These are phyloP conservation scores for Aspergillus terreus DNA, from an alignment of 2,329 filamentous ascomycete genomes.

Conservation along the genomic window DNA sequence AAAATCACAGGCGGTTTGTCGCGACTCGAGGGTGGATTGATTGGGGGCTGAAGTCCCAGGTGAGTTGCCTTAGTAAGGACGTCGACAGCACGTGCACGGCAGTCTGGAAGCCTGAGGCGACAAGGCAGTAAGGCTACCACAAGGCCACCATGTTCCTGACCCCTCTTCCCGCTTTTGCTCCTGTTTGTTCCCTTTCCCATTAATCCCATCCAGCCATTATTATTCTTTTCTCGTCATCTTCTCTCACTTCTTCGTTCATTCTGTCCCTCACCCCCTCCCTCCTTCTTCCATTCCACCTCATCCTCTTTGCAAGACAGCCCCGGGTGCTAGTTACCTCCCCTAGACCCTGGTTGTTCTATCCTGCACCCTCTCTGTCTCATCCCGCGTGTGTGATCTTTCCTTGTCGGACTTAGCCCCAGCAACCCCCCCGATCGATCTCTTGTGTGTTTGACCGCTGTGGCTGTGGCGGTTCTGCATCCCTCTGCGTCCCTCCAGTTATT, in stretches of 20 bases:
- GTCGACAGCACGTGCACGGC: neutral
- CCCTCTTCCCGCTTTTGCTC: constrained; percentile 16
- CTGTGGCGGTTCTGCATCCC: constrained; percentile 23
- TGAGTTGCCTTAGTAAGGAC: constrained; percentile 6
- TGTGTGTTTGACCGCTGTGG: constrained; percentile 21
- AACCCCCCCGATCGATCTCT: neutral
- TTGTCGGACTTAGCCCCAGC: neutral
- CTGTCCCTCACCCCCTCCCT: constrained; percentile 2
- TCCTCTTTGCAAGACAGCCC: neutral
- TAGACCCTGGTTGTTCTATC: constrained; percentile 7
- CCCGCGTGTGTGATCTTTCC: neutral
- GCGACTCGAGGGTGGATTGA: neutral
- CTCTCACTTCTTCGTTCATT: constrained; percentile 9
- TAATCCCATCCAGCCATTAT: constrained; percentile 7
- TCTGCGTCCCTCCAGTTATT: constrained; percentile 11
- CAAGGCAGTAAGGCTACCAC: constrained; percentile 1
- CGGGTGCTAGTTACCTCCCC: neutral
- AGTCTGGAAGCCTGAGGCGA: constrained; percentile 3
- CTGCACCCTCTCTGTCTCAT: neutral
- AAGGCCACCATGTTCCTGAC: constrained; percentile 12
- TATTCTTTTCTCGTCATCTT: constrained; percentile 4
- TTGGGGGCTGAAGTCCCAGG: constrained; percentile 5
- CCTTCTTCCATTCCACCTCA: neutral
- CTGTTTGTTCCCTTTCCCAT: constrained; percentile 16
- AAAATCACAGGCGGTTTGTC: neutral